These are phyloP conservation scores for Cyberlindnera euphorbiiphila DNA, from an alignment of 805 yeast species.

Conservation along the genomic window DNA sequence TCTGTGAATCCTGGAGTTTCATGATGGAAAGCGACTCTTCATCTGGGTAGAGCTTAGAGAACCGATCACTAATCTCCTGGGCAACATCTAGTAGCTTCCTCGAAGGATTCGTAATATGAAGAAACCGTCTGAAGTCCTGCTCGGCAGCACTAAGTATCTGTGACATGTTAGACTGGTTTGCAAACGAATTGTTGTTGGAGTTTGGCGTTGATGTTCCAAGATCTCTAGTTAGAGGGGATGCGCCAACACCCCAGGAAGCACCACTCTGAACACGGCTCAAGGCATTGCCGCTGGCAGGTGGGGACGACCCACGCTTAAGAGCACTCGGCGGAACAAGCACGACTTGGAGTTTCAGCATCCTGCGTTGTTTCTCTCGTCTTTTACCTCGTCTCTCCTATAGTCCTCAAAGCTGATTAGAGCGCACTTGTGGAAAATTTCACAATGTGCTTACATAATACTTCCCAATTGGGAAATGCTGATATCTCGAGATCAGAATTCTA, in stretches of 20 bases:
- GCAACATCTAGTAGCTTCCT: slow-evolving; percentile 47
- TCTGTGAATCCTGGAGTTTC: slow-evolving; percentile 62
- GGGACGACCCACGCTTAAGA: slow-evolving; percentile 13
- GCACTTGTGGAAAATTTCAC: background rate
- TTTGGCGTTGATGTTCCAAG: slow-evolving; percentile 36
- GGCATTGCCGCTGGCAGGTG: no score
- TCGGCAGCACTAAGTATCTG: background rate
- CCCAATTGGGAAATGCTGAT: slow-evolving; percentile 2
- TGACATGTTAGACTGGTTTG: background rate
- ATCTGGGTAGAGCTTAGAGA: slow-evolving; percentile 60
- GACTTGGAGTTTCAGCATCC: slow-evolving; percentile 42
- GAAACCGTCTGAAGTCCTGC: slow-evolving; percentile 43
- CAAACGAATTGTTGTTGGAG: slow-evolving; percentile 23
- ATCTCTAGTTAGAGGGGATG: slow-evolving; percentile 22
- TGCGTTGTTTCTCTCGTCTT: no score
- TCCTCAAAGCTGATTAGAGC: no score
- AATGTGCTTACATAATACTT: background rate
- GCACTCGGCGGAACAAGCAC: slow-evolving; percentile 41
- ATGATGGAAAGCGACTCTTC: slow-evolving; percentile 51
- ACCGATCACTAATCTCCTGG: slow-evolving; percentile 51
- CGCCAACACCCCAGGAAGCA: background rate
- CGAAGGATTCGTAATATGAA: slow-evolving; percentile 54
- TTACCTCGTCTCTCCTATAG: no score
- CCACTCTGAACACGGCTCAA: background rate
- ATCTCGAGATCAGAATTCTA: no score